These are phyloP conservation scores for Amanita polypyramis DNA, from an alignment of 768 basidiomycete genomes.

Conservation along the genomic window DNA sequence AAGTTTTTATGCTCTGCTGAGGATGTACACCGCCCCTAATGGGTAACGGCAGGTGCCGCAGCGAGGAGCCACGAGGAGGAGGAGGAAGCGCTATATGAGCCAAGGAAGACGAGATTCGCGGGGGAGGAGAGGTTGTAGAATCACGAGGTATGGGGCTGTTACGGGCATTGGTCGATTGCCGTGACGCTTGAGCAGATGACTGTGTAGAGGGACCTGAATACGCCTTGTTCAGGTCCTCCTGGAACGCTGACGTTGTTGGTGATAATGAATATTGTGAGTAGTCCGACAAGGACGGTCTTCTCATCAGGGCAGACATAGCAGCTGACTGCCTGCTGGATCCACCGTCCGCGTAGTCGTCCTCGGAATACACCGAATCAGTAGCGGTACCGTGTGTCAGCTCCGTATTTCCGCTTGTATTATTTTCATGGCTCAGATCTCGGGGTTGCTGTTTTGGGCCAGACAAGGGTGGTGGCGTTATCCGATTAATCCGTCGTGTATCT, in stretches of 20 bases:
- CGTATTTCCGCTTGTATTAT: slow-evolving; percentile 15
- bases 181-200: slow-evolving; percentile 17
- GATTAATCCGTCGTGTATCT: slow-evolving; percentile 17
- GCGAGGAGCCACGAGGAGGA: slow-evolving; percentile 28
- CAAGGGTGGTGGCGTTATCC: slow-evolving; percentile 38
- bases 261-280: slow-evolving; percentile 53
- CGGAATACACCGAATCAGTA: slow-evolving; percentile 24
- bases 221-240: slow-evolving; percentile 37
- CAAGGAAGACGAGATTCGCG: slow-evolving; percentile 54
- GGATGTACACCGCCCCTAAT: not conserved
- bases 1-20: not conserved
- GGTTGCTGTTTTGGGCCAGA: slow-evolving; percentile 19
- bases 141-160: slow-evolving; percentile 24
- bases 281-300: slow-evolving; percentile 51
- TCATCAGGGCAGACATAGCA: slow-evolving; percentile 36
- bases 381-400: slow-evolving; percentile 12
- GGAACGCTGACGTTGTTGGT: slow-evolving; percentile 75
- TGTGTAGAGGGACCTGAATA: slow-evolving; percentile 14
- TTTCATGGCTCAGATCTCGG: slow-evolving; percentile 16
- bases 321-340: slow-evolving; percentile 32
- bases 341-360: slow-evolving; percentile 26
- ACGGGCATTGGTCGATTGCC: slow-evolving; percentile 14
- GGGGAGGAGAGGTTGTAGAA: slow-evolving; percentile 44
- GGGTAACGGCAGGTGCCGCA: not conserved
- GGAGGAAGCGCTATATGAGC: slow-evolving; percentile 46